Evolutionary conservation across 768 basidiomycete species (phyloP).

Genomic region (Nevesoporus exiguus): DNA sequence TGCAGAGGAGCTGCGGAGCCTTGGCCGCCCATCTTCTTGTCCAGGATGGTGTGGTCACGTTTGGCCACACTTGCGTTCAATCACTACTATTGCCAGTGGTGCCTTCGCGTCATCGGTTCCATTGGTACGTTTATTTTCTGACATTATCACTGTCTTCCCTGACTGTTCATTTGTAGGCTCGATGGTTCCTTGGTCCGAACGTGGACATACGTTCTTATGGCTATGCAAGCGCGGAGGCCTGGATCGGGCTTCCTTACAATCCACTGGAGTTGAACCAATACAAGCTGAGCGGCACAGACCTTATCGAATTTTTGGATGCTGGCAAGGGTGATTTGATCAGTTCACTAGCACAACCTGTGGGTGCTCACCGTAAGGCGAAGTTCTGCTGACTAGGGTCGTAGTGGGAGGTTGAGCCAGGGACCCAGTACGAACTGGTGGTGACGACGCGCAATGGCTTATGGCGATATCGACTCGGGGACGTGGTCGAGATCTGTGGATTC

Average conservation of each 20-base stretch:
- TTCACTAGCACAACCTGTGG: too few relatives aligned
- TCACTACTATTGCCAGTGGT: too few relatives aligned
- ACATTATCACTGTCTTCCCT: neutral
- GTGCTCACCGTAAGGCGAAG: neutral
- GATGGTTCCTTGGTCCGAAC: too few relatives aligned
- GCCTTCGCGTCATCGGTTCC: too few relatives aligned
- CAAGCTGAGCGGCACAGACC: neutral
- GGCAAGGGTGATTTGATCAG: too few relatives aligned
- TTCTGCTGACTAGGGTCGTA: neutral
- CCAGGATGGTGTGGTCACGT: neutral
- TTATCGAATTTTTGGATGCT: neutral
- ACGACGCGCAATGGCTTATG: neutral
- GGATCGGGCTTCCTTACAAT: too few relatives aligned
- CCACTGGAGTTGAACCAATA: neutral
- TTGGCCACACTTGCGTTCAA: neutral
- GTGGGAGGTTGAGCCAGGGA: neutral
- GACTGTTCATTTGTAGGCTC: neutral
- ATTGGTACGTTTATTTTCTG: neutral
- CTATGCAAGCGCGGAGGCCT: neutral
- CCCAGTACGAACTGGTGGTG: neutral
- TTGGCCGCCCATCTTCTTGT: too few relatives aligned
- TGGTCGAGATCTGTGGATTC: neutral
- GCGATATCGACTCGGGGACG: neutral
- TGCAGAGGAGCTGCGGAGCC: neutral
- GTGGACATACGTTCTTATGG: neutral